Evolutionary conservation across 345 rosid species (phyloP), one percentile per base, ranked within the genome.

Genomic region (Salix koriyanagi): DNA sequence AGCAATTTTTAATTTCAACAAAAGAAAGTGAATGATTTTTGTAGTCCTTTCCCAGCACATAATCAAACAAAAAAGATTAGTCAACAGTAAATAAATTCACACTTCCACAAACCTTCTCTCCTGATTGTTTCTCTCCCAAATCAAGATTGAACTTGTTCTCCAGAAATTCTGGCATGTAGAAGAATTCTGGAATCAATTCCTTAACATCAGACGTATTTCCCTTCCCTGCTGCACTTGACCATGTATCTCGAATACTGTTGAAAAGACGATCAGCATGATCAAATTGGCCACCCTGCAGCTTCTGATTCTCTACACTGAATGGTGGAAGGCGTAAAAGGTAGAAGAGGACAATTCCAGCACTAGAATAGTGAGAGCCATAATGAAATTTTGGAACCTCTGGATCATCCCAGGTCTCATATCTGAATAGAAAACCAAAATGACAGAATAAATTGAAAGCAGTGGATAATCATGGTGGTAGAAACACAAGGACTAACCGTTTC

Each of bases 221-320:
- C 79, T 88, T 94, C 82, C 99, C 99, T 50, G 99, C 96, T 76
- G 98, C 99, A 89, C 99, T 96, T 69, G 78, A 84, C 99, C 99
- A 96, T 80, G 99, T 96, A 70, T 94, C 99, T 90, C 87, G 84
- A 75, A 96, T 78, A 79, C 95, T 85, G 84, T 90, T 92, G 81
- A 96, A 96, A 77, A 96, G 98, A 79, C 99, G 92, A 88, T 96
- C 99, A 79, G 99, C 99, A 84, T 96, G 99, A 84, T 96, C 99
- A 66, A 96, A 96, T 86, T 96, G 98, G 70, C 99, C 99, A 42
- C 99, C 99, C 79, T 96, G 99, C 69, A 96, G 91, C 90, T 96
- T 96, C 89, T 94, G 99, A 84, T 96, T 96, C 85, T 96, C 99
- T 52, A 83, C 79, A 84, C 99, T 96, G 84, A 94, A 96, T 71